Percentiles rank a stretch among this genome's conserved stretches.
phyloP scores from a whole-genome alignment of 768 basidiomycete genomes.

The Podaxis carcinomalis region DNA sequence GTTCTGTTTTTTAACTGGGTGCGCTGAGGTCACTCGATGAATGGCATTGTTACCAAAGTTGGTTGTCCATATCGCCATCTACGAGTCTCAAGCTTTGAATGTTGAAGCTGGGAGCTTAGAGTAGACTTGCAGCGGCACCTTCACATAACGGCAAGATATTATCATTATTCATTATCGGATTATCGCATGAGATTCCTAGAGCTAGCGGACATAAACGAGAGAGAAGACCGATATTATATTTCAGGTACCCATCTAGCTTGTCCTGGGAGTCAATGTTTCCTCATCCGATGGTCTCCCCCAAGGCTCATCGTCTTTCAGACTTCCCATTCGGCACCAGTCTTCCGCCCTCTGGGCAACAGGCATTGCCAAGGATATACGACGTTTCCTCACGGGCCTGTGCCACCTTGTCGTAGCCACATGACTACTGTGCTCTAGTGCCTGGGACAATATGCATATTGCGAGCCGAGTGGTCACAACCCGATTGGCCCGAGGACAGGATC shows the following conservation, averaged over 20 bases:
- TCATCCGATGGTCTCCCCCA: not conserved
- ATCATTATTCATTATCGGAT: not conserved
- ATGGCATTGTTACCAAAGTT: not conserved
- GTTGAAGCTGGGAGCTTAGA: not conserved
- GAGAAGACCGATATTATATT: too few species aligned
- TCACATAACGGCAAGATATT: not conserved
- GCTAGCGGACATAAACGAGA: too few species aligned
- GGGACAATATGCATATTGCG: not conserved
- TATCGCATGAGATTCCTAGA: not conserved
- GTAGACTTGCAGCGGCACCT: not conserved
- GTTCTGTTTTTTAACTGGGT: not conserved
- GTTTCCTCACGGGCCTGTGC: not conserved
- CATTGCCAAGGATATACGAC: not conserved
- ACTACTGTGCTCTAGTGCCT: not conserved
- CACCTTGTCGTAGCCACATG: not conserved
- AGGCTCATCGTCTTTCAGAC: slow-evolving; percentile 1
- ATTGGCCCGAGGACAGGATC: not conserved
- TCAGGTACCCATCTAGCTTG: not conserved
- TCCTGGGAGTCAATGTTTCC: not conserved
- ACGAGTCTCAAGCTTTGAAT: too few species aligned
- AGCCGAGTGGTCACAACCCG: not conserved
- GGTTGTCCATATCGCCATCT: too few species aligned
- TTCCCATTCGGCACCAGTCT: slow-evolving; percentile 2
- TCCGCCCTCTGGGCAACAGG: not conserved
- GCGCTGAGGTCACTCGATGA: not conserved